Base-by-base conservation (phyloP, 345 rosid genomes). In the Ceriops decandra region DNA sequence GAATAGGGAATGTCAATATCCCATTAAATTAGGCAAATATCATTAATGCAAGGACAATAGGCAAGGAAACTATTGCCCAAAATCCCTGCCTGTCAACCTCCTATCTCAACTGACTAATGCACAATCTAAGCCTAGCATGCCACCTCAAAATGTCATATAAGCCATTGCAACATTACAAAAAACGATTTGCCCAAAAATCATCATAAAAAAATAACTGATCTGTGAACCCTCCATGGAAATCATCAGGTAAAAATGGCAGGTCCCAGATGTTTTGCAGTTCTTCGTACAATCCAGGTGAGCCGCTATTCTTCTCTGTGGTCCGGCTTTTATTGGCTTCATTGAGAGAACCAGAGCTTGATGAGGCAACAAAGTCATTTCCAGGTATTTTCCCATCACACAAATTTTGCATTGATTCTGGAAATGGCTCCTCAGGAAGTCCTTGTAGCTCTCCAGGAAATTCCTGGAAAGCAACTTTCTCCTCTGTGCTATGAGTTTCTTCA, bases 371-470 rank as follows among this genome's bases (percentile, higher is more conserved):
- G 59, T 42, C 49, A 11, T 42, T 42, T 3, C 49, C 49, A 11
- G 49, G 15, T 42, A 42, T 13, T 60, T 31, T 42, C 26, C 56
- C 56, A 17, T 46, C 59, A 24, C 28, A 10, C 26, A 47, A 42
- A 16, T 11, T 17, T 27, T 4, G 32, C 47, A 35, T 21, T 5
- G 51, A 63, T 31, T 75, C 68, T 38, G 36, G 2, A 49, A 61
- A n/a, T 31, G 58, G 49, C 57, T 70, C 60, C 35, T 66, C 60
- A 38, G 6, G n/a, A 7, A 62, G 62, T 20, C 32, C 58, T 42
- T 56, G 30, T 21, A 54, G 13, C 16, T 36, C 66, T 38, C 52
- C 53, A 13, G 20, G 10, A 21, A 10, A 42, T 62, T 24, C 53
- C 16, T 6, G 15, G 3, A 42, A 64, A 15, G n/a, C 67, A 27